Conservation (phyloP, 805 yeast genomes). For the Lipomyces yamadae region DNA sequence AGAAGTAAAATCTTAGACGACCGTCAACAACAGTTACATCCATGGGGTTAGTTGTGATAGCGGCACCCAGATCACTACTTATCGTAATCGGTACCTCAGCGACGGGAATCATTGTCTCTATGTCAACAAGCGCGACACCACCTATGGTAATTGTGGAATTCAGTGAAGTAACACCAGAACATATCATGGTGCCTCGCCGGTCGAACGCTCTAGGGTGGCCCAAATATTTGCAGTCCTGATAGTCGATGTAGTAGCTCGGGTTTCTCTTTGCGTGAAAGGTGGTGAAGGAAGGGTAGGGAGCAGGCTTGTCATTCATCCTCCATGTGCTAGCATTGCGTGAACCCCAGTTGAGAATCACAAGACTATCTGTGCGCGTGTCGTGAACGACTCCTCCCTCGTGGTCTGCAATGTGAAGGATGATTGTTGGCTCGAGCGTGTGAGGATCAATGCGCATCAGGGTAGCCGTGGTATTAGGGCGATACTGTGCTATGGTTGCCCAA, state of each 20-base stretch:
- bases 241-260: slow-evolving; percentile 22
- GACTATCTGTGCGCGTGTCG: slow-evolving; percentile 13
- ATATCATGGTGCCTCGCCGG: slow-evolving; percentile 16
- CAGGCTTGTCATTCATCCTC: not conserved
- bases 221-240: slow-evolving; percentile 26
- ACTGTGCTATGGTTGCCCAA: slow-evolving; percentile 25
- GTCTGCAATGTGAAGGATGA: slow-evolving; percentile 19
- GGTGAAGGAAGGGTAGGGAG: slow-evolving; percentile 15
- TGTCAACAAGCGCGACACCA: slow-evolving; percentile 26
- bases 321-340: slow-evolving; percentile 21
- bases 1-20: slow-evolving; percentile 23
- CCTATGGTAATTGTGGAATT: slow-evolving; percentile 7
- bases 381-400: slow-evolving; percentile 24
- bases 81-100: slow-evolving; percentile 20
- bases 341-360: slow-evolving; percentile 22
- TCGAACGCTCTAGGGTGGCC: slow-evolving; percentile 13
- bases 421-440: slow-evolving; percentile 16
- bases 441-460: slow-evolving; percentile 21
- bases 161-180: slow-evolving; percentile 19
- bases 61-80: slow-evolving; percentile 14
- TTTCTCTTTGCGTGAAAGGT: slow-evolving; percentile 1
- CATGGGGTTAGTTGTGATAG: slow-evolving; percentile 19
- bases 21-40: slow-evolving; percentile 22
- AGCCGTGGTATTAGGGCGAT: slow-evolving; percentile 22
- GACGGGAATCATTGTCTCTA: slow-evolving; percentile 15